Conservation (phyloP, 345 rosid genomes). For the Geranium rotundifolium region DNA sequence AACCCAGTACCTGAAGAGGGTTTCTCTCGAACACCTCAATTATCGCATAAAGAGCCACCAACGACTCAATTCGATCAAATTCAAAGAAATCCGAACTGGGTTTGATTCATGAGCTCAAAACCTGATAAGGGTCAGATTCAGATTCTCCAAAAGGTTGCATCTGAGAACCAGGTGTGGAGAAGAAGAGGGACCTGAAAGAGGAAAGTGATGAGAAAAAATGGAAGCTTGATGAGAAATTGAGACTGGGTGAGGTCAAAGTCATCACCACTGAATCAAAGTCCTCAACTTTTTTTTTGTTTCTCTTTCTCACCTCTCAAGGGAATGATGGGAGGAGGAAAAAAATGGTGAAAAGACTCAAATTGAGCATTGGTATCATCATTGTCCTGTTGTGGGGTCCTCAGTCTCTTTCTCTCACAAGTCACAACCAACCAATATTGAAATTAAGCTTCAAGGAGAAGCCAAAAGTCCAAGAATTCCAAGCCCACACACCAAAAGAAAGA, state of each 20-base stretch:
- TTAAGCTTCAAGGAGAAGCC: not conserved
- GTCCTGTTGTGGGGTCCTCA: not conserved
- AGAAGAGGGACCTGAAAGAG: not conserved
- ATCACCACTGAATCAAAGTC: not conserved
- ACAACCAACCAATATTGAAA: not conserved
- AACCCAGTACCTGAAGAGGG: not conserved
- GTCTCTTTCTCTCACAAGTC: not conserved
- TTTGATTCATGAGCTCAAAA: not conserved
- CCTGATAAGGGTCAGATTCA: not conserved
- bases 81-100: not conserved
- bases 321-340: too few species aligned
- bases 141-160: not conserved
- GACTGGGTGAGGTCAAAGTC: not conserved
- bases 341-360: not conserved
- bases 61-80: too few species aligned
- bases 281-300: not conserved
- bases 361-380: not conserved
- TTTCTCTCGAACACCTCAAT: not conserved
- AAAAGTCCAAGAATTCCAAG: not conserved
- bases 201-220: not conserved
- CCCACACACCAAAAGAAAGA: not conserved
- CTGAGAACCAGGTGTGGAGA: not conserved
- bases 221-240: not conserved
- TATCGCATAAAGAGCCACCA: not conserved
- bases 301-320: not conserved